Conservation (phyloP, 139 green algal species). For the Pseudopediastrum boryanum region DNA sequence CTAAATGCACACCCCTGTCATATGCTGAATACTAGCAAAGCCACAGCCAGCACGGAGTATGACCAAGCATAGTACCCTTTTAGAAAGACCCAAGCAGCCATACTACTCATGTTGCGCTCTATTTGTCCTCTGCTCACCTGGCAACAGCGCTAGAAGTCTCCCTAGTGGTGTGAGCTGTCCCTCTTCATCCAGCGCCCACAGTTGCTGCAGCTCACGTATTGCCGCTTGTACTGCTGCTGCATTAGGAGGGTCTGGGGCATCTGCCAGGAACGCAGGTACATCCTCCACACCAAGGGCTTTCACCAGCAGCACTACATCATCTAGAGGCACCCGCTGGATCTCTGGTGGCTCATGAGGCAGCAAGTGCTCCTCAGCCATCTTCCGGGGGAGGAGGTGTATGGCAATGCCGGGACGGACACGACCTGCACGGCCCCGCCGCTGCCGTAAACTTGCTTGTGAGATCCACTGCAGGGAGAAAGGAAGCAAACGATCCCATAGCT, state of each 20-base stretch:
- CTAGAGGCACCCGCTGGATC: conserved; percentile 12
- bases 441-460: conserved; percentile 41
- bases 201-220: background rate
- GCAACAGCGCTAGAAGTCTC: conserved; percentile 13
- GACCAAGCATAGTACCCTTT: too few relatives aligned
- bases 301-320: conserved; percentile 4
- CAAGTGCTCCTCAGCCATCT: conserved; percentile 23
- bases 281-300: conserved; percentile 8
- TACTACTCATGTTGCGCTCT: too few relatives aligned
- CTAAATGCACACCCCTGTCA: too few relatives aligned
- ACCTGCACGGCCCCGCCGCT: conserved; percentile 50
- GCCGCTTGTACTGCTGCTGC: background rate
- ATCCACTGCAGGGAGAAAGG: too few relatives aligned
- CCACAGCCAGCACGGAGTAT: too few relatives aligned
- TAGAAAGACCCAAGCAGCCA: too few relatives aligned
- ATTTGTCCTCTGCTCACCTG: too few relatives aligned
- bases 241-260: background rate
- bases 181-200: conserved; percentile 8
- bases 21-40: too few relatives aligned
- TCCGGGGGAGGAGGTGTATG: conserved; percentile 40
- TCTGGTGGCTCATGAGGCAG: background rate
- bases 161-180: conserved; percentile 22
- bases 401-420: conserved; percentile 45
- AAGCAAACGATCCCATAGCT: too few relatives aligned
- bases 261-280: conserved; percentile 3